Evolutionary conservation across 1,284 basidiomycete genomes (phyloP), one percentile per base, ranked within the genome.

Genomic region (Rhodotorula glutinis): DNA sequence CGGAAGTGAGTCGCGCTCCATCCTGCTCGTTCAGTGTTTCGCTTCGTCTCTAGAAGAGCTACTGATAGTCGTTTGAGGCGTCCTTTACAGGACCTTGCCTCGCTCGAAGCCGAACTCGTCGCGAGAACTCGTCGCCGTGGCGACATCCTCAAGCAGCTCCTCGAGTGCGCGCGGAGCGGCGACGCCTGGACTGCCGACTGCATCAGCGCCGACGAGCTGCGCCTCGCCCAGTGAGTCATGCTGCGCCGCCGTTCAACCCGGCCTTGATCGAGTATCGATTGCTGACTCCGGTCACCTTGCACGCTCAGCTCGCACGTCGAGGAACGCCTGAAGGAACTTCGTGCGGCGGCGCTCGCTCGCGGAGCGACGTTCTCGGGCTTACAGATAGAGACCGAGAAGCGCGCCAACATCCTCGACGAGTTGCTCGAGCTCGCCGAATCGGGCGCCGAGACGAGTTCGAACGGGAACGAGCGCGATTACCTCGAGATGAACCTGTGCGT

Each of bases 391-490:
- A 64, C 55, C 13, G 69, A 63, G 60, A 61, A 62, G 38, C 57
- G 43, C 17, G 57, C 47, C 10, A 53, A 57, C 17, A 53, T 60
- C 33, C 40, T 57, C 7, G 65, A 64, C 25, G 65, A 70, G 51
- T 43, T 67, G 23, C 38, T 44, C 49, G 69, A 70, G 46, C 55
- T 70, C 5, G 9, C 64, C 3, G 30, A 19, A 13, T n/a, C 44
- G 5, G 60, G 60, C 21, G 60, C 17, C 7, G 57, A 51, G 47
- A 38, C 52, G 29, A 68, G 63, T 40, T n/a, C 51, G 25, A 38
- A 52, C 2, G 69, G 66, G 10, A 62, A 68, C 57, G 66, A 68
- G 41, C 29, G 49, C 27, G 66, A 58, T 13, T 66, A 44, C 33
- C 27, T 71, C 19, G 4, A 51, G 43, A 54, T 63, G 27, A 67